These are phyloP conservation scores for Durusdinium trenchii DNA, from an alignment of 73 alveolate species.

Conservation along the genomic window DNA sequence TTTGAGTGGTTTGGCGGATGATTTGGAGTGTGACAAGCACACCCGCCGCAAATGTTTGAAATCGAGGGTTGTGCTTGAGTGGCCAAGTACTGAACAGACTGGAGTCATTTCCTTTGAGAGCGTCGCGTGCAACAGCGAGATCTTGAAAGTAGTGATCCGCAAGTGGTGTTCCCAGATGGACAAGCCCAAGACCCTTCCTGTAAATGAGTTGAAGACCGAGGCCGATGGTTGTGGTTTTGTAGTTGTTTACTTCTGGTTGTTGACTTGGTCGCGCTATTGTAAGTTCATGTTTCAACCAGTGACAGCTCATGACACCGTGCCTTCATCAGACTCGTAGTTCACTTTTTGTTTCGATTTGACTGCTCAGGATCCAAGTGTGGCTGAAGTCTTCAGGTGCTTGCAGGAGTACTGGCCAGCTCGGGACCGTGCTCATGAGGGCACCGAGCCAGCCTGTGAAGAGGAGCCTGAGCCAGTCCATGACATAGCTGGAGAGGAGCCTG, in stretches of 20 bases:
- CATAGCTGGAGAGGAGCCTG: not conserved
- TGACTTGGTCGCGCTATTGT: too few species aligned
- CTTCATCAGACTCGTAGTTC: too few species aligned
- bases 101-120: not conserved
- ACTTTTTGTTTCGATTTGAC: too few species aligned
- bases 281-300: too few species aligned
- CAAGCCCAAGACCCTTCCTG: not conserved
- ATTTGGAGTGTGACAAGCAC: not conserved
- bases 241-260: too few species aligned
- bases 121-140: not conserved
- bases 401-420: too few species aligned
- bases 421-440: too few species aligned
- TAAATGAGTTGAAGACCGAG: not conserved
- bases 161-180: not conserved
- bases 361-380: too few species aligned
- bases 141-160: not conserved
- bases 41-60: not conserved
- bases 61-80: not conserved
- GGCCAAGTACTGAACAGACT: not conserved
- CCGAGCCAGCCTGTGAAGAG: not conserved
- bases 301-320: too few species aligned
- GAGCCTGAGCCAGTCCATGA: not conserved
- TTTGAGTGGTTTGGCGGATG: not conserved
- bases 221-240: not conserved
- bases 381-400: too few species aligned